Conservation (phyloP, 495 filamentous ascomycete species). For the Sordaria brevicollis region DNA sequence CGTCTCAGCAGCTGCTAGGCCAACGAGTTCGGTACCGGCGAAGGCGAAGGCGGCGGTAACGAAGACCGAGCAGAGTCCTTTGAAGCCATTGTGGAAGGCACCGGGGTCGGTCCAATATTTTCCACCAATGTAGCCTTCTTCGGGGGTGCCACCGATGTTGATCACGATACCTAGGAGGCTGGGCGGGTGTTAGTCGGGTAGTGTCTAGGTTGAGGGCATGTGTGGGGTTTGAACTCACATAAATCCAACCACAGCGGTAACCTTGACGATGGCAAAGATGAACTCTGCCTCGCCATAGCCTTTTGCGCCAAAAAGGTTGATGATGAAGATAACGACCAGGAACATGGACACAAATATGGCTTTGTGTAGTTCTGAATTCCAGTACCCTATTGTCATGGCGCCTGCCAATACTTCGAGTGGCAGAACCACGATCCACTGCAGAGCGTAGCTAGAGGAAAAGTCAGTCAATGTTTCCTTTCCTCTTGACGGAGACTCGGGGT, state of each 20-base stretch:
- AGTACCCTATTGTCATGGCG: conserved; percentile 80
- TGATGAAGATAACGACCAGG: conserved; percentile 58
- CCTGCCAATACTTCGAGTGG: conserved; percentile 89
- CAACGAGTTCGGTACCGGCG: conserved; percentile 85
- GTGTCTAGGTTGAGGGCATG: conserved; percentile 4
- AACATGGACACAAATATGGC: conserved; percentile 81
- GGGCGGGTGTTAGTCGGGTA: conserved; percentile 2
- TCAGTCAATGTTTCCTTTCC: neutral
- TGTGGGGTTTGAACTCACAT: conserved; percentile 49
- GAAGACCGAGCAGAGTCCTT: conserved; percentile 86
- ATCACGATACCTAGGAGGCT: conserved; percentile 73
- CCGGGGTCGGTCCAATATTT: conserved; percentile 73
- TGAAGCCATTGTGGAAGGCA: conserved; percentile 88
- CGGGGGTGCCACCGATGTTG: conserved; percentile 68
- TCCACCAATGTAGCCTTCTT: conserved; percentile 73
- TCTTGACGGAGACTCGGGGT: neutral
- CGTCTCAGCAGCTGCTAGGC: conserved; percentile 81
- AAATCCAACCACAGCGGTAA: conserved; percentile 77
- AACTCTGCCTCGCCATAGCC: conserved; percentile 93
- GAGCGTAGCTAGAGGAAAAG: conserved; percentile 53
- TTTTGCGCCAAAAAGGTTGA: conserved; percentile 80
- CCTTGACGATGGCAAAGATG: conserved; percentile 77
- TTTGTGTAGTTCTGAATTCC: conserved; percentile 56
- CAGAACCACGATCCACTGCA: conserved; percentile 88
- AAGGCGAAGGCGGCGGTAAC: conserved; percentile 91